Conservation (phyloP, 2,329 filamentous ascomycete species). For the Fusarium nanum region DNA sequence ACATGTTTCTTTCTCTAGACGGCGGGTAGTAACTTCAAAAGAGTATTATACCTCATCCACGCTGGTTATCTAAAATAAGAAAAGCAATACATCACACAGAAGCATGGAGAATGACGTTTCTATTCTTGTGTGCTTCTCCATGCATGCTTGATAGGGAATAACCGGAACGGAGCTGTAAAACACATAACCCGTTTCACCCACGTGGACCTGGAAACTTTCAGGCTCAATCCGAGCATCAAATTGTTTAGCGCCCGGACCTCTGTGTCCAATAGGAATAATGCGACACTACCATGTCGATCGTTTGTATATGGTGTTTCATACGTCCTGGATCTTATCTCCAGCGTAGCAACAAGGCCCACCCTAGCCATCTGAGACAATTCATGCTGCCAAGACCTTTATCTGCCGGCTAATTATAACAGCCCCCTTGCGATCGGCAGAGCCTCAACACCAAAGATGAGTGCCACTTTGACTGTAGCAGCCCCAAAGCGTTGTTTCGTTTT, state of each 20-base stretch:
- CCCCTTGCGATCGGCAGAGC: not conserved
- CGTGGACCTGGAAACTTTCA: not conserved
- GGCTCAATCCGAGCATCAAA: not conserved
- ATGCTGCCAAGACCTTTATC: conserved; percentile 2
- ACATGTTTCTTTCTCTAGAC: not conserved
- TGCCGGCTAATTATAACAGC: not conserved
- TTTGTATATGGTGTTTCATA: not conserved
- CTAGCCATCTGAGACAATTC: not conserved
- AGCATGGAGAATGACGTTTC: not conserved
- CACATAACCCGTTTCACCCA: not conserved
- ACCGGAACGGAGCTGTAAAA: not conserved
- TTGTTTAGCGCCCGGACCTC: not conserved
- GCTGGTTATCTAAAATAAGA: not conserved
- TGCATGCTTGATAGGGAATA: not conserved
- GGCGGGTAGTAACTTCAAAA: no score
- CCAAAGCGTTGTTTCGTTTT: not conserved
- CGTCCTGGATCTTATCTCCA: not conserved
- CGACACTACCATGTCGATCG: not conserved
- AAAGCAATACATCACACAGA: not conserved
- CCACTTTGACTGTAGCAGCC: not conserved
- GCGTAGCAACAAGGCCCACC: not conserved
- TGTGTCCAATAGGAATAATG: not conserved
- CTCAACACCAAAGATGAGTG: not conserved
- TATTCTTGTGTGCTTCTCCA: not conserved
- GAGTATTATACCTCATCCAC: no score